Conservation (phyloP, 2,329 filamentous ascomycete genomes). For the Talaromyces pinophilus region DNA sequence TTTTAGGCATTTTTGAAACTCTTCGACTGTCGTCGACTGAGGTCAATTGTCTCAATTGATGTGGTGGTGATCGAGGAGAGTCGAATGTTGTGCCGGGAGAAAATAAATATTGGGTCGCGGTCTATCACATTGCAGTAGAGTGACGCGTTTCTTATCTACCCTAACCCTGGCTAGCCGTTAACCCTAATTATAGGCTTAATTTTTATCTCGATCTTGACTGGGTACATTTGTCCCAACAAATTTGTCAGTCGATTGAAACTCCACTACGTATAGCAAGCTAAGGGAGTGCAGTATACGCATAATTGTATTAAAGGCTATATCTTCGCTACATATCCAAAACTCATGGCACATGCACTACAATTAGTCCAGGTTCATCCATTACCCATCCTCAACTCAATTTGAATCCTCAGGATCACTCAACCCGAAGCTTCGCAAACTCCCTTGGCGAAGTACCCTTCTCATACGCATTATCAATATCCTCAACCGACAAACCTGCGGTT, state of each 20-base stretch:
- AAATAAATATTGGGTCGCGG: not conserved
- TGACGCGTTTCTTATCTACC: not conserved
- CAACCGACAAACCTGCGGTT: not conserved
- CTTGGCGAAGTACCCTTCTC: not conserved
- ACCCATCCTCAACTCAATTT: not conserved
- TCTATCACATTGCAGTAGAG: not conserved
- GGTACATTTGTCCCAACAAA: not conserved
- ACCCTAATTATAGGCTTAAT: not conserved
- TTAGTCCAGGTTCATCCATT: not conserved
- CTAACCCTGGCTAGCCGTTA: not conserved
- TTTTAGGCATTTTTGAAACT: not conserved
- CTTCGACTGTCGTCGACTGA: not conserved
- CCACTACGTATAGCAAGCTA: not conserved
- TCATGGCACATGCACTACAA: not conserved
- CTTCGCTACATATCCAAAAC: not conserved
- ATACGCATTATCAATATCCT: slow-evolving; percentile 10
- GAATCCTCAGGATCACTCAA: not conserved
- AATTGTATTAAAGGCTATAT: not conserved
- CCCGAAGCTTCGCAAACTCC: not conserved
- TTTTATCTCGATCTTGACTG: not conserved
- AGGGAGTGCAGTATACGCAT: not conserved
- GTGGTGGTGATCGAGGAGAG: not conserved
- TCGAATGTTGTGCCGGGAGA: not conserved
- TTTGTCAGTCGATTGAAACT: not conserved
- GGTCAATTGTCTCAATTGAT: no score